A percentile compares a stretch with the other conserved stretches of the same genome.
phyloP scores from a whole-genome alignment of 2,329 filamentous ascomycete species.

The Emydomyces testavorans region DNA sequence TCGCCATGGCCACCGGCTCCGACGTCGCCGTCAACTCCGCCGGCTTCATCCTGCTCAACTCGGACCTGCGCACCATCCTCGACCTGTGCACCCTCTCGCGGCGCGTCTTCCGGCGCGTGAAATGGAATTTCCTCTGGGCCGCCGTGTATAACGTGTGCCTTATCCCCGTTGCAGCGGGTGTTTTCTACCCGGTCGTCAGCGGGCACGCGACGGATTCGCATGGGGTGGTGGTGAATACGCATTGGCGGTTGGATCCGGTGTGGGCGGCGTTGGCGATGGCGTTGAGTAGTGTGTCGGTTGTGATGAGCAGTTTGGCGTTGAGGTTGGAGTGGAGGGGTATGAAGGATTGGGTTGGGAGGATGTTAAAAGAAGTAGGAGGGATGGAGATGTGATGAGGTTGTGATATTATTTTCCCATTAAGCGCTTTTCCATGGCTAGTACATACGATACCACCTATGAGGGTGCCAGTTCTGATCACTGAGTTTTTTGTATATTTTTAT shows the following conservation, averaged over 20 bases:
- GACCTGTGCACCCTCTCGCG: constrained; percentile 61
- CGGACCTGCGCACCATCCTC: constrained; percentile 56
- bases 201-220: constrained; percentile 27
- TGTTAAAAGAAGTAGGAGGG: neutral
- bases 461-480: too few species aligned
- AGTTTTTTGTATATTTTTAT: too few species aligned
- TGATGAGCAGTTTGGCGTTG: constrained; percentile 66
- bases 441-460: too few species aligned
- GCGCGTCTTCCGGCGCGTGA: constrained; percentile 64
- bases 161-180: constrained; percentile 70
- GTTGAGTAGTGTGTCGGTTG: constrained; percentile 77
- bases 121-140: constrained; percentile 79
- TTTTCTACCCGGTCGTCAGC: constrained; percentile 52
- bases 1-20: constrained; percentile 67
- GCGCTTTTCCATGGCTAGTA: too few species aligned
- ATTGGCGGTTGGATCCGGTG: constrained; percentile 40
- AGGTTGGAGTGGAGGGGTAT: constrained; percentile 34
- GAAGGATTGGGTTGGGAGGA: constrained; percentile 4
- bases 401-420: too few species aligned
- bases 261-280: constrained; percentile 94
- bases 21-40: constrained; percentile 75
- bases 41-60: constrained; percentile 67
- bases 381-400: neutral
- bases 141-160: constrained; percentile 68
- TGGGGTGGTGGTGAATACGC: constrained; percentile 26